A percentile compares a stretch with the other conserved stretches of the same genome.
Evolutionary conservation across 306 rosid genomes (phyloP).

Genomic region (Bauhinia variegata): DNA sequence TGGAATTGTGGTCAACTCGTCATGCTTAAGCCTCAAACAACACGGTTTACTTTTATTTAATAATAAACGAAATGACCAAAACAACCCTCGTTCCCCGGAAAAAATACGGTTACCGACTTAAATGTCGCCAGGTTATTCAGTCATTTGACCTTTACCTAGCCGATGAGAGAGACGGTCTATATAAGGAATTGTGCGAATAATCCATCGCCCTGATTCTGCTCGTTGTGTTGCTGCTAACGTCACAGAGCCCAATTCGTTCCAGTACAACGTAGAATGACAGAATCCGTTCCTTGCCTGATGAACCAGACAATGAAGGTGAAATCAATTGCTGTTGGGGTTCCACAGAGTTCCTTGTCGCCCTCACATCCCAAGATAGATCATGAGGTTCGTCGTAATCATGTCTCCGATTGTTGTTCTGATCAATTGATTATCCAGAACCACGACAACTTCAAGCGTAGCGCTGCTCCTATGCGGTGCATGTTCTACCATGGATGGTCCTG

Average conservation of each 20-base stretch:
- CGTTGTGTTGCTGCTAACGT: slow-evolving; percentile 28
- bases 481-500: slow-evolving; percentile 49
- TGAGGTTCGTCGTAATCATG: neutral
- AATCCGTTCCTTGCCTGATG: slow-evolving; percentile 47
- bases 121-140: neutral
- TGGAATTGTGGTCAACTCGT: too few relatives aligned
- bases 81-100: neutral
- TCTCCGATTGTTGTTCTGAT: slow-evolving; percentile 21
- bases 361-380: neutral
- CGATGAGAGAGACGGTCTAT: neutral
- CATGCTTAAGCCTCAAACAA: neutral
- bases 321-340: slow-evolving; percentile 32
- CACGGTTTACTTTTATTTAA: too few relatives aligned
- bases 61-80: neutral
- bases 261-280: slow-evolving; percentile 29
- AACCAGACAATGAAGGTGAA: slow-evolving; percentile 17
- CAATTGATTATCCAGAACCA: slow-evolving; percentile 33
- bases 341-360: slow-evolving; percentile 3
- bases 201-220: slow-evolving; percentile 28
- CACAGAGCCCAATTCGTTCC: neutral
- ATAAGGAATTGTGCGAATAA: neutral
- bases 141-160: neutral
- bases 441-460: slow-evolving; percentile 49
- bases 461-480: slow-evolving; percentile 53
- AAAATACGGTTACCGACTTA: neutral